These are phyloP conservation scores for Pseudogymnoascus verrucosus DNA, from an alignment of 2,329 filamentous ascomycete species.

Conservation along the genomic window DNA sequence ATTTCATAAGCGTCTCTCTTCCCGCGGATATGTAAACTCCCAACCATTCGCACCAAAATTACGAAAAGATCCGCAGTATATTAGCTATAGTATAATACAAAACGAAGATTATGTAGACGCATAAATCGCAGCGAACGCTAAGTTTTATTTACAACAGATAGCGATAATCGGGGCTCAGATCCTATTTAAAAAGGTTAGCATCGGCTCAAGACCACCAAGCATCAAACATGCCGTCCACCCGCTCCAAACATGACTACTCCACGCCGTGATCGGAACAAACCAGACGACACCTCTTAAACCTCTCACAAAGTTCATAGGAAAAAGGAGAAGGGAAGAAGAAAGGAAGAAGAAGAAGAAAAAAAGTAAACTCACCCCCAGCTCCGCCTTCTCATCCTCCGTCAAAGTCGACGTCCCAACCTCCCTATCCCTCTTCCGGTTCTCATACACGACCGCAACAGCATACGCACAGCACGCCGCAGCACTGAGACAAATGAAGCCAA, in stretches of 20 bases:
- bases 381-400: conserved; percentile 52
- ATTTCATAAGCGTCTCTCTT: neutral
- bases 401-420: conserved; percentile 38
- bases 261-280: neutral
- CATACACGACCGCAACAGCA: conserved; percentile 44
- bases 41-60: neutral
- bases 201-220: neutral
- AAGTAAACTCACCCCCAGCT: conserved; percentile 32
- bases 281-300: neutral
- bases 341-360: neutral
- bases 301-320: neutral
- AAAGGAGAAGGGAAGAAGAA: neutral
- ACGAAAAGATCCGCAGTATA: neutral
- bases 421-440: conserved; percentile 54
- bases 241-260: neutral
- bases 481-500: conserved; percentile 65
- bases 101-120: neutral
- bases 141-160: conserved; percentile 23
- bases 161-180: conserved; percentile 28
- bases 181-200: conserved; percentile 18
- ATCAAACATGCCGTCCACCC: neutral
- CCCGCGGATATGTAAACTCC: neutral
- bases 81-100: neutral
- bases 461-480: conserved; percentile 55
- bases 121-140: conserved; percentile 7